A percentile compares a stretch with the other conserved stretches of the same genome.
phyloP scores from a whole-genome alignment of 345 rosid species.

The Lepidium didymum region DNA sequence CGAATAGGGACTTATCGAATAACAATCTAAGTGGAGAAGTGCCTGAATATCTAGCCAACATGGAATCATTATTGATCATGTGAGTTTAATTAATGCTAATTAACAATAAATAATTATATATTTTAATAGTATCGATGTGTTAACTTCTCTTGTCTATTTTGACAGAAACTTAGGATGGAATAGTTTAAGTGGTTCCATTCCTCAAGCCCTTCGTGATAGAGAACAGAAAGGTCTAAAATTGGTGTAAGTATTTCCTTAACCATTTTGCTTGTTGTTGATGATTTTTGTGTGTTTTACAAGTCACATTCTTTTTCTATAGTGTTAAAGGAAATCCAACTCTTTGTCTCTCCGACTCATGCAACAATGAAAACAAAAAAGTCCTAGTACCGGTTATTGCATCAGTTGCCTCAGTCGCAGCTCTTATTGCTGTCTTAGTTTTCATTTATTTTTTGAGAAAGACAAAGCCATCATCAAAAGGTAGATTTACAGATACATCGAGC shows the following conservation, averaged over 20 bases:
- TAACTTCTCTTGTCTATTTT: neutral
- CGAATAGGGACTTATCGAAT: too few species aligned
- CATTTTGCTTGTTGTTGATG: neutral
- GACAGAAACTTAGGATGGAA: slow-evolving; percentile 33
- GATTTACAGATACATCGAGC: too few species aligned
- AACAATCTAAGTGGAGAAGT: too few species aligned
- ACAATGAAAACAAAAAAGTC: neutral
- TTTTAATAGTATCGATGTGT: too few species aligned
- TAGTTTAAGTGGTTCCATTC: slow-evolving; percentile 27
- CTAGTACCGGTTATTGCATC: slow-evolving; percentile 17
- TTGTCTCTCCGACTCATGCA: slow-evolving; percentile 3
- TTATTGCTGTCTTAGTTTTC: neutral
- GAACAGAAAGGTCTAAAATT: neutral
- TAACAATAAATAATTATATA: too few species aligned
- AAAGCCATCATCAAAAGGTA: neutral
- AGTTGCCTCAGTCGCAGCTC: neutral
- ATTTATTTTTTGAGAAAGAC: neutral
- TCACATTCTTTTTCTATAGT: neutral
- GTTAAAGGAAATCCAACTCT: slow-evolving; percentile 12
- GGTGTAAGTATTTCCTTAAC: neutral
- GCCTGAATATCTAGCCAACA: too few species aligned
- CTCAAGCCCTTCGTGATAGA: slow-evolving; percentile 20
- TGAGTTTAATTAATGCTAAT: too few species aligned
- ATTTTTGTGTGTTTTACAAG: neutral
- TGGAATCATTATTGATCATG: too few species aligned